Percentiles rank a stretch among this genome's conserved stretches.
These are phyloP conservation scores for Cercospora zeina DNA, from an alignment of 2,329 filamentous ascomycete species.

Conservation along the genomic window DNA sequence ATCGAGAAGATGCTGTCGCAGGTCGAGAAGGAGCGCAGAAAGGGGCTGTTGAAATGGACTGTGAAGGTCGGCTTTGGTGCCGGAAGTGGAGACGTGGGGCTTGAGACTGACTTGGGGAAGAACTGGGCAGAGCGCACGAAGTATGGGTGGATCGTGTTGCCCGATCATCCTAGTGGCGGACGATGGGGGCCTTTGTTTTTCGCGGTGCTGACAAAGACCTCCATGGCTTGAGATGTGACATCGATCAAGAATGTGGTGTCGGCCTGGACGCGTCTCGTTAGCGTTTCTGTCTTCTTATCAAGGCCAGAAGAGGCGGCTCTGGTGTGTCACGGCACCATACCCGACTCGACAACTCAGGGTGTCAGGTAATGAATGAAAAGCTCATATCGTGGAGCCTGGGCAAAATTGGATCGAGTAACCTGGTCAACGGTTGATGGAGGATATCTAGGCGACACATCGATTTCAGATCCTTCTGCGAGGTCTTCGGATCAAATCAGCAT, in stretches of 20 bases:
- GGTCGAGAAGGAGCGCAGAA: slow-evolving; percentile 44
- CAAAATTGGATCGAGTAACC: too few species aligned
- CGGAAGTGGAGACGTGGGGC: slow-evolving; percentile 17
- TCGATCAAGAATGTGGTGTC: background rate
- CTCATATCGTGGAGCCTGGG: too few species aligned
- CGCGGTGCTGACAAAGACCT: slow-evolving; percentile 42
- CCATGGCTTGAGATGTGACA: background rate
- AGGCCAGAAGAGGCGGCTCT: background rate
- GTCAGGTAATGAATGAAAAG: too few species aligned
- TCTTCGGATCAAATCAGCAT: too few species aligned
- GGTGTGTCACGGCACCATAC: too few species aligned
- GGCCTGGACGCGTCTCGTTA: background rate
- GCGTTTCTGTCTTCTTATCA: background rate
- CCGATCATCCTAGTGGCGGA: slow-evolving; percentile 42
- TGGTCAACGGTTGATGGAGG: too few species aligned
- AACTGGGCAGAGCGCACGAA: slow-evolving; percentile 40
- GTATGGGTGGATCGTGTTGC: slow-evolving; percentile 45
- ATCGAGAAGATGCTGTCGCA: slow-evolving; percentile 41
- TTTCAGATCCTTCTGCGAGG: too few species aligned
- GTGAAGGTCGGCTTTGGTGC: slow-evolving; percentile 36
- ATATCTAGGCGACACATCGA: too few species aligned
- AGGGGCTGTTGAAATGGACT: slow-evolving; percentile 39
- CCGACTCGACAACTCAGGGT: too few species aligned
- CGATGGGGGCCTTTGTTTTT: slow-evolving; percentile 48
- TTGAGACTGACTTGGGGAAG: slow-evolving; percentile 31